phyloP scores from a whole-genome alignment of 2,329 filamentous ascomycete species.

The Colletotrichum viniferum region DNA sequence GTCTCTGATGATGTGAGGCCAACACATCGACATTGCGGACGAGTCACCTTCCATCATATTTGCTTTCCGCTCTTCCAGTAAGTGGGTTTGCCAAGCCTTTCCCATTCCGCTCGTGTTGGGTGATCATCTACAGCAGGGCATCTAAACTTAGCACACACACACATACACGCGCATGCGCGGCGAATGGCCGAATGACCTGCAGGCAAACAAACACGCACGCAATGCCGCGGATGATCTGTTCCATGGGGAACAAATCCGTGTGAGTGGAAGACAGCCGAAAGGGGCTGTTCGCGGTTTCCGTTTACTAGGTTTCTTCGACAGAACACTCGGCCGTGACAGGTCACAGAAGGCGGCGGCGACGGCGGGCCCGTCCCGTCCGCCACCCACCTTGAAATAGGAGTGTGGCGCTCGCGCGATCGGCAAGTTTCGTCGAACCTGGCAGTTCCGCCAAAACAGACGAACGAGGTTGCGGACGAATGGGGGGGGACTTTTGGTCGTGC shows the following conservation, averaged over 20 bases:
- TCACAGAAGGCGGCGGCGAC: neutral
- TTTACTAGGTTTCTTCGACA: neutral
- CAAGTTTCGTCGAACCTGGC: neutral
- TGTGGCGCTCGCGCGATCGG: neutral
- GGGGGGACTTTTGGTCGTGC: neutral
- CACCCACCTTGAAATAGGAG: neutral
- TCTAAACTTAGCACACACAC: neutral
- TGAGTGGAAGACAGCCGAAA: neutral
- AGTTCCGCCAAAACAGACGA: neutral
- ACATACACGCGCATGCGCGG: neutral
- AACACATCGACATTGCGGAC: neutral
- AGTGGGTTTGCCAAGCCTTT: neutral
- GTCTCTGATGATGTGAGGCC: neutral
- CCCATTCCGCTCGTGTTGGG: neutral
- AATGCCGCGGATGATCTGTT: too few species aligned
- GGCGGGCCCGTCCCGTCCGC: neutral
- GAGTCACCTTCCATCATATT: neutral
- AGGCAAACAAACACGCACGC: neutral
- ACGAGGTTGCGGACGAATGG: neutral
- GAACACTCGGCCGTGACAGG: neutral
- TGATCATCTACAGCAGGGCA: neutral
- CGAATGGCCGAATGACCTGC: neutral
- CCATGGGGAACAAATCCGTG: neutral
- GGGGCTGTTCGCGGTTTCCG: neutral
- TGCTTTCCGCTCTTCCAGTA: neutral